A percentile compares a stretch with the other conserved stretches of the same genome.
Conservation (phyloP, 225 moss, liverwort and hornwort species). For the Pleurozium schreberi region DNA sequence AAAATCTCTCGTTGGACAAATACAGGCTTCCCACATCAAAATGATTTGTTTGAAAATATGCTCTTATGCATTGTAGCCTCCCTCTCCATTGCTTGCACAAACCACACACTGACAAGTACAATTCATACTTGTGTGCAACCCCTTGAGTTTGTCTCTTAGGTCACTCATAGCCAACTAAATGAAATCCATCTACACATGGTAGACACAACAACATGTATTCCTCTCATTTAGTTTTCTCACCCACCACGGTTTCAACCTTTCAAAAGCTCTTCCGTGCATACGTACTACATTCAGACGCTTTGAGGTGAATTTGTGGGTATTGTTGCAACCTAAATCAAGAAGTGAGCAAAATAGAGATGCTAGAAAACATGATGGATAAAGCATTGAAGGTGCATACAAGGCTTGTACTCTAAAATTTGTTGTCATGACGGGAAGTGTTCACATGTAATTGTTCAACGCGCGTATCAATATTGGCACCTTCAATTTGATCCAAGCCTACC, state of each 20-base stretch:
- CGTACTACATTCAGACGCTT: background rate
- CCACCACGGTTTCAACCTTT: background rate
- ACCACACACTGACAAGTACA: background rate
- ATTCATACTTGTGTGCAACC: background rate
- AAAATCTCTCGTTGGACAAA: background rate
- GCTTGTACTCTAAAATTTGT: background rate
- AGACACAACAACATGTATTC: background rate
- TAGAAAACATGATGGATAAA: no score
- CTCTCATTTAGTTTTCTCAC: background rate
- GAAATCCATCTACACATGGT: background rate
- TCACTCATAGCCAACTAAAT: background rate
- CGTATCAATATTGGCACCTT: no score
- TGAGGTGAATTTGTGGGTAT: no score
- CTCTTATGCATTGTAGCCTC: no score
- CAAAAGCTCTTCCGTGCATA: background rate
- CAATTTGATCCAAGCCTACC: no score
- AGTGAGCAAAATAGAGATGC: no score
- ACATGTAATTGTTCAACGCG: no score
- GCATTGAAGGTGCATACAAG: background rate
- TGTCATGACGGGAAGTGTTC: no score
- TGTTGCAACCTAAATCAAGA: no score
- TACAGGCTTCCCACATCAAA: background rate
- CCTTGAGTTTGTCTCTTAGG: fast-evolving
- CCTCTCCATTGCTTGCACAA: background rate
- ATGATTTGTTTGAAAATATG: background rate